Evolutionary conservation across 2,329 filamentous ascomycete species (phyloP), one percentile per base, ranked within the genome.

Genomic region (Sclerotinia spermophila): DNA sequence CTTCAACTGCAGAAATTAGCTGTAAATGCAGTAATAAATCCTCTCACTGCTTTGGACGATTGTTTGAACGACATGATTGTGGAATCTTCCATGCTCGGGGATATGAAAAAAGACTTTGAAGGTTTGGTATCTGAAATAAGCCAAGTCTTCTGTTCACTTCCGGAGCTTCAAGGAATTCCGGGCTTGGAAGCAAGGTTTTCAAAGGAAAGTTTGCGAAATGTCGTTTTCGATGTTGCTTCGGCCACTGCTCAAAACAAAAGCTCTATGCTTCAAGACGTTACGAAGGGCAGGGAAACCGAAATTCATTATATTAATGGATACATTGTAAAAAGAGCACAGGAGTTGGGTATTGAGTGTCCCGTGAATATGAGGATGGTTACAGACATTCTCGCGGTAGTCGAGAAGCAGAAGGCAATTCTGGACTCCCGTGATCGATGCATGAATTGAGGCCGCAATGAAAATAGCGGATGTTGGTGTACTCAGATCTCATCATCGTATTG

Each of bases 1-100:
- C 76, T 85, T n/a, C 94, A 97, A 81, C 86, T 97, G 4, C 92
- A 97, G 77, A 97, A 97, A 79, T 84, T 97, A 1, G 91, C 92
- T 1, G 84, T 94, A 67, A 97, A 97, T 78, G 85, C 88, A 48
- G 83, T 94, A 44, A 88, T 97, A 76, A 96, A 97, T 78, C 93
- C 95, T 0, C 82, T 97, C n/a, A 96, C 93, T 0, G 91, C 90
- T 0, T 81, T 97, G 15, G 83, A 96, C 69, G 86, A 91, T 68
- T 90, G 90, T 78, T 87, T 87, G 73, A 97, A 97, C 75, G 93
- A 94, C n/a, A 85, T 85, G 73, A 87, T 89, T 72, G 77, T 79
- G 15, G 80, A 83, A 21, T 78, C 92, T 24, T 84, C 48, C n/a
- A 56, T 35, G 30, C 10, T 17, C 19, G 40, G n/a, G 21, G 44